These are phyloP conservation scores for Saccharomycopsis oosterbeekiorum DNA, from an alignment of 805 yeast species.

Conservation along the genomic window DNA sequence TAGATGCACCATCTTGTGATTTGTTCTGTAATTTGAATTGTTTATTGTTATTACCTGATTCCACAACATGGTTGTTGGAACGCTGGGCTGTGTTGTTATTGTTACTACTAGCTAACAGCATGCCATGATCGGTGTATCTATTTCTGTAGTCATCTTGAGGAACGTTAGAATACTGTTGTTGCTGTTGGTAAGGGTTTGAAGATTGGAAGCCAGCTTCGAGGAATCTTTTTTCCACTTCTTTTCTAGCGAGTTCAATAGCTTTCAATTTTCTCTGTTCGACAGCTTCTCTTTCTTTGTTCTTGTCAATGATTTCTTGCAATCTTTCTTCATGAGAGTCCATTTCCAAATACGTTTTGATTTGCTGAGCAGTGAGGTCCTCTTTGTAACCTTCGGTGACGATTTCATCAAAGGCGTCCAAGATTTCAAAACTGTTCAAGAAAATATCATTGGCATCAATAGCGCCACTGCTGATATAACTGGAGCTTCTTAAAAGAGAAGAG, in stretches of 20 bases:
- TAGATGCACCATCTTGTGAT: background rate
- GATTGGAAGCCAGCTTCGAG: conserved; percentile 31
- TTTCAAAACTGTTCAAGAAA: conserved; percentile 75
- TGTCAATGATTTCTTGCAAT: conserved; percentile 94
- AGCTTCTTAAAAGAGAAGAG: conserved; percentile 51
- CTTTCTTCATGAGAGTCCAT: conserved; percentile 99
- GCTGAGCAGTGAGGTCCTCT: conserved; percentile 73
- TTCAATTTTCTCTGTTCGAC: conserved; percentile 93
- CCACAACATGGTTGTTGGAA: background rate
- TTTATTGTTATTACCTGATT: background rate
- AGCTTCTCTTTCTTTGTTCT: conserved; percentile 94
- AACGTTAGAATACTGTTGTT: conserved; percentile 21
- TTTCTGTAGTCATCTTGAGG: conserved; percentile 16
- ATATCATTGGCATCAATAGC: conserved; percentile 74
- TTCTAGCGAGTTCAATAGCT: conserved; percentile 82
- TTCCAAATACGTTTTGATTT: conserved; percentile 80
- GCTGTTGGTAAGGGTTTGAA: conserved; percentile 21
- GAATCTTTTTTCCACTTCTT: conserved; percentile 57
- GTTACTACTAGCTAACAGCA: background rate
- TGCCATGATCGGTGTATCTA: background rate
- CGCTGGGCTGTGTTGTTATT: background rate
- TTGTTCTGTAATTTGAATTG: conserved; percentile 1
- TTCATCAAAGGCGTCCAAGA: conserved; percentile 89
- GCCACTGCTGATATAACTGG: background rate
- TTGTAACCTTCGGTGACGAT: conserved; percentile 82